These are phyloP conservation scores for Sedum album DNA, from an alignment of 164 flowering plant species.

Conservation along the genomic window DNA sequence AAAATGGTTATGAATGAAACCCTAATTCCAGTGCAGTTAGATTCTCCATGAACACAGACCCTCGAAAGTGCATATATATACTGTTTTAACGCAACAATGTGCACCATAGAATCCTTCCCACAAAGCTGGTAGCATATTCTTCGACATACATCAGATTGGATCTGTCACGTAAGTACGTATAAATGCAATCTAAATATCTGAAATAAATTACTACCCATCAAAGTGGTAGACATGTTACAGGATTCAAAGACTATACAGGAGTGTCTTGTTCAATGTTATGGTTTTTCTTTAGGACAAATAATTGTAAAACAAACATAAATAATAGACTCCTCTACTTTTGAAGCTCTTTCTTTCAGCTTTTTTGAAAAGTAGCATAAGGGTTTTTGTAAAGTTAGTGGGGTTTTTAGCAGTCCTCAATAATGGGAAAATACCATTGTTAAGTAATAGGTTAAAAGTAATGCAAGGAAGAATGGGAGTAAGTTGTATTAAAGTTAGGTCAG, in stretches of 20 bases:
- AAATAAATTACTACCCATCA: background rate
- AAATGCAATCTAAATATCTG: background rate
- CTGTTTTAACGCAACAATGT: constrained; percentile 1
- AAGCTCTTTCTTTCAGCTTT: background rate
- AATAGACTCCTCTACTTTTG: constrained; percentile 3
- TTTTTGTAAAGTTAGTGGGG: constrained; percentile 1
- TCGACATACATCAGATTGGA: background rate
- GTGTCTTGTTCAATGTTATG: background rate
- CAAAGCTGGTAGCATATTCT: constrained; percentile 1
- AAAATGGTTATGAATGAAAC: background rate
- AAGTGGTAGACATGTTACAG: constrained; percentile 3
- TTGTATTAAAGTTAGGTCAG: background rate
- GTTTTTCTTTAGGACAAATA: background rate
- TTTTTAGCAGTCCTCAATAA: constrained; percentile 6
- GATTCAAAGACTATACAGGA: background rate
- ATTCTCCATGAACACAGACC: background rate
- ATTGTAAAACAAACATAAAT: background rate
- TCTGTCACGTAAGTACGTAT: background rate
- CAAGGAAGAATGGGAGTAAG: background rate
- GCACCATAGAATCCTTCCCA: background rate
- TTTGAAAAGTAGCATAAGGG: background rate
- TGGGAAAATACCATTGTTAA: constrained; percentile 5
- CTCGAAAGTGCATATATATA: background rate
- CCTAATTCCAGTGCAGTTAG: background rate
- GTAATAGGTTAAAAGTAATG: background rate